Base-by-base conservation (phyloP, 352 stramenopile species). In the Globisporangium polare region DNA sequence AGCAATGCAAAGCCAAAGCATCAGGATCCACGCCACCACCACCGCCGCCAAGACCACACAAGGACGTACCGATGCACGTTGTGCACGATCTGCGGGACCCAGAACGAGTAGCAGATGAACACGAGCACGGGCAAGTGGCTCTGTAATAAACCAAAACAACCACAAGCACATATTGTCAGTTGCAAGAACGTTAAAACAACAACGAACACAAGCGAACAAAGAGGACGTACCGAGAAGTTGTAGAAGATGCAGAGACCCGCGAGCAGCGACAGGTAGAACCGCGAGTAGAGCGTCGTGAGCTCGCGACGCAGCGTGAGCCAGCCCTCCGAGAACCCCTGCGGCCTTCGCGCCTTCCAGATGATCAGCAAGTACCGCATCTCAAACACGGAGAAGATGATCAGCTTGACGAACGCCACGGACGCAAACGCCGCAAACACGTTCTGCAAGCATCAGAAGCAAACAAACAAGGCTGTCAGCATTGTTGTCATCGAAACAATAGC, bases 281-380 rank as follows among this genome's bases (percentile, higher is more conserved):
- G 83, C 35, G 97, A 88, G 69, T 99, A 98, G 17, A 99, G 74
- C 49, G 93, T 89, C 35, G 94, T 96, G 50, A 99, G 83, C 68
- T 98, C 90, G 10, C 92, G 83, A 33, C 96, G 86, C 50, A 98
- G 68, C 27, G 89, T 87, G 35, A 91, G 73, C 87, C 85, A 96
- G 17, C 88, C 88, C n/a, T 94, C 73, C 42, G 80, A 80, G 53
- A 95, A 91, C 58, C 82, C 89, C 65, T 97, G 74, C 45, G 83
- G 83, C 65, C 96, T 82, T 22, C 96, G 71, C 1, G 96, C 92
- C 65, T 98, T 97, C 71, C 96, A 98, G 31, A 99, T 98, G 58
- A 99, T 95, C 42, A 98, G 79, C 77, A 99, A 79, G 71, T 98
- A 99, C 24, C 98, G 97, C 92, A 99, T 98, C 69, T 99, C 96